These are phyloP conservation scores for Nemania sp. DNA, from an alignment of 2,329 filamentous ascomycete species.

Conservation along the genomic window DNA sequence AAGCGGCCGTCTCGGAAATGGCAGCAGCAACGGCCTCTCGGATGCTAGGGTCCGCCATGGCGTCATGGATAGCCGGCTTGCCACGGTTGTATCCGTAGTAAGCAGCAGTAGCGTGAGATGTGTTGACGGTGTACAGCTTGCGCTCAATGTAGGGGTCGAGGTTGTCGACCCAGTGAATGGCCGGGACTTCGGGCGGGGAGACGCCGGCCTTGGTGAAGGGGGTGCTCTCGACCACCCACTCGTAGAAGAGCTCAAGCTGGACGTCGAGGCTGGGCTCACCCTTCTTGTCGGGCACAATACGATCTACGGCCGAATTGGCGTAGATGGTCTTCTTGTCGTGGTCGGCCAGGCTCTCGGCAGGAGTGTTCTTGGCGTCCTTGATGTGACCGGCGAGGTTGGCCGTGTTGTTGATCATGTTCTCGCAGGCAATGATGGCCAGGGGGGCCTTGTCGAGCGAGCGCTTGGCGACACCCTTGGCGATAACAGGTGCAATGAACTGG, in stretches of 20 bases:
- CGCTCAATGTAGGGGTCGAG: constrained; percentile 96
- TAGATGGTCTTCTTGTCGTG: constrained; percentile 80
- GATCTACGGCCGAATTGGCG: constrained; percentile 97
- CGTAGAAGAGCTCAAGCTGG: constrained; percentile 96
- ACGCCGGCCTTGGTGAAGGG: constrained; percentile 65
- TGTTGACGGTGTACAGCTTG: constrained; percentile 99
- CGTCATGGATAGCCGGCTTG: constrained; percentile 87
- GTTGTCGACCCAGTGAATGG: constrained; percentile 87
- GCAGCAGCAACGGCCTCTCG: constrained; percentile 77
- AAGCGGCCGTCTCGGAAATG: constrained; percentile 79
- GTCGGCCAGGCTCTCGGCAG: constrained; percentile 65
- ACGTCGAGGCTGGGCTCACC: constrained; percentile 81
- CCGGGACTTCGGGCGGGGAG: constrained; percentile 57
- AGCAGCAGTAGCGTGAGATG: constrained; percentile 90
- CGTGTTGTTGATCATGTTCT: constrained; percentile 96
- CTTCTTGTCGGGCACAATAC: constrained; percentile 92
- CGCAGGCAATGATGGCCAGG: constrained; percentile 91
- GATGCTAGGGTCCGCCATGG: constrained; percentile 79
- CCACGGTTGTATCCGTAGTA: constrained; percentile 90
- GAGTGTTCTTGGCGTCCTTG: constrained; percentile 72
- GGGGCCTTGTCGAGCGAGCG: constrained; percentile 68
- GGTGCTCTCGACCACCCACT: constrained; percentile 92
- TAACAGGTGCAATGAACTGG: constrained; percentile 92
- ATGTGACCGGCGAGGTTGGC: constrained; percentile 84
- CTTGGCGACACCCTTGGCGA: constrained; percentile 88